Evolutionary conservation across 116 monocot species (phyloP), one percentile per base, ranked within the genome.

Genomic region (Cymodocea nodosa): DNA sequence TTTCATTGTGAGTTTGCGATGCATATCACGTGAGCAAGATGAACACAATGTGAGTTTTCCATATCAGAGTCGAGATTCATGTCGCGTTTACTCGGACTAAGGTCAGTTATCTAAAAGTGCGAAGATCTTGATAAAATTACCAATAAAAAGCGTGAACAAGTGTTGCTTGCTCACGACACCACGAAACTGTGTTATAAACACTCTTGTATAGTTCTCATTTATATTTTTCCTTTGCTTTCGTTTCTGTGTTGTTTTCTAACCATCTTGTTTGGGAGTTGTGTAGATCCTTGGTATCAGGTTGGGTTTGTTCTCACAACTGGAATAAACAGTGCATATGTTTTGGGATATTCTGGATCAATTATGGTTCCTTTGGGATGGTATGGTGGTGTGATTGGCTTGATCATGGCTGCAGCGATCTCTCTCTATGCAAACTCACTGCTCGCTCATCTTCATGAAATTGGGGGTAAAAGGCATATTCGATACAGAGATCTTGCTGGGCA

Each of bases 201-300:
- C 7, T 54, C 1, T 0, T 54, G 18, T 20, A 19, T 54, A 8
- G 6, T 1, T 17, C 15, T 54, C 2, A 19, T 18, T 19, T 19
- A 54, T 2, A n/a, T 20, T 10, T 37, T 19, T 23, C 44, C 34
- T 18, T 5, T 3, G 6, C 34, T 35, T 52, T 52, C 22, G 5
- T 63, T 71, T 54, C 63, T 54, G 36, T 15, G 35, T 35, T 53
- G 17, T 15, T 61, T 24, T 8, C 37, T 22, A 60, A 23, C 50
- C 20, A 25, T 23, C 0, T 37, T 56, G 62, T 56, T 40, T 60
- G 36, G 23, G 11, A 48, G 15, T 17, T 51, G 44, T 77, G 51
- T 44, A 98, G 98, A 99, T 99, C 89, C 92, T 20, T 99, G 99
- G 99, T 92, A 89, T 66, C 99, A 99, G 74, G 89, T 83, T 55